Evolutionary conservation across 2,329 filamentous ascomycete species (phyloP).

Genomic region (Escovopsis weberi): DNA sequence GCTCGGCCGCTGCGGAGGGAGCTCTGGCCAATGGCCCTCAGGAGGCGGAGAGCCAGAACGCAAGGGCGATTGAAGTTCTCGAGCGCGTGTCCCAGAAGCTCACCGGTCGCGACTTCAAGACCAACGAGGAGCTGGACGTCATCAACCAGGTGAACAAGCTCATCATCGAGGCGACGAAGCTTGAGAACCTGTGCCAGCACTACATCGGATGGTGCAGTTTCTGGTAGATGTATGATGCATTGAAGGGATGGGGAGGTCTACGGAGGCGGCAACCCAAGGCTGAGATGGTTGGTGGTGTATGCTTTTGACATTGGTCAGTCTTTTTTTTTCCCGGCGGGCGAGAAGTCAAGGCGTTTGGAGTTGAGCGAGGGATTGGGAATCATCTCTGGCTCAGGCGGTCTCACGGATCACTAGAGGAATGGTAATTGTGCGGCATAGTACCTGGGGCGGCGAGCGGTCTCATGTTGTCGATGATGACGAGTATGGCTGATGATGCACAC

Average conservation of each 20-base stretch:
- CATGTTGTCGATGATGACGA: too few relatives aligned
- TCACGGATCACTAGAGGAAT: not conserved
- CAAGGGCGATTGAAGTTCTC: slow-evolving; percentile 79
- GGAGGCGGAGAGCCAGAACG: slow-evolving; percentile 76
- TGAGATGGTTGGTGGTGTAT: not conserved
- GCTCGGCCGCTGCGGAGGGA: slow-evolving; percentile 27
- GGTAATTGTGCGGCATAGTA: not conserved
- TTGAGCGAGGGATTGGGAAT: too few relatives aligned
- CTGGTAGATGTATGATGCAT: slow-evolving; percentile 44
- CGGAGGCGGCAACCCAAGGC: not conserved
- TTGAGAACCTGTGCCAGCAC: slow-evolving; percentile 96
- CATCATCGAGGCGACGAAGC: slow-evolving; percentile 85
- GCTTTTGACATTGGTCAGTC: too few relatives aligned
- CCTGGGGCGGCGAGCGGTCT: too few relatives aligned
- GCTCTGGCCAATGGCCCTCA: slow-evolving; percentile 23
- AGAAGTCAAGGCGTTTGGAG: too few relatives aligned
- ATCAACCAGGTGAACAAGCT: slow-evolving; percentile 87
- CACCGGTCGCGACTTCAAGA: slow-evolving; percentile 84
- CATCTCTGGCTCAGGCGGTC: too few relatives aligned
- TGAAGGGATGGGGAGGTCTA: not conserved
- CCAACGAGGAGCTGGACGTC: slow-evolving; percentile 68
- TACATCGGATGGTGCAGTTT: slow-evolving; percentile 99
- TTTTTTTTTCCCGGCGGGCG: too few relatives aligned
- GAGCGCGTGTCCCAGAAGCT: slow-evolving; percentile 89
- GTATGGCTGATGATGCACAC: too few relatives aligned